Evolutionary conservation across 1,284 basidiomycete species (phyloP), one percentile per base, ranked within the genome.

Genomic region (Clitocybe nebularis): DNA sequence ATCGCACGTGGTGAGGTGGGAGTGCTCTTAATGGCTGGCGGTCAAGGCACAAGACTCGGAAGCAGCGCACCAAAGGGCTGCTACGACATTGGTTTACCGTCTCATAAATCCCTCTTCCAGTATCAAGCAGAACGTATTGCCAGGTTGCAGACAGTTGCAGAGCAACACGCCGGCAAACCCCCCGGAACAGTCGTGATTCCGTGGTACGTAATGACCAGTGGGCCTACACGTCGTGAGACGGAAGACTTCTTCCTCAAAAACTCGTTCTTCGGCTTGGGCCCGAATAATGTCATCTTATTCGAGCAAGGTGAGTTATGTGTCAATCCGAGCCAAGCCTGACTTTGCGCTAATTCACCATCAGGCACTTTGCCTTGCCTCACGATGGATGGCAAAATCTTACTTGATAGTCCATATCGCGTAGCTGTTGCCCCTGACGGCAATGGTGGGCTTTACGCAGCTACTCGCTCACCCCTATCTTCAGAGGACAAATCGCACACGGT

Each of bases 201-300:
- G 39, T 99, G 96, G 96, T 99, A 97, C 71, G 83, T 99, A 59
- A 99, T 99, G 96, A 99, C 95, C 45, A 93, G 90, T 58, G 94
- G 94, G 11, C 95, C 96, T 19, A 99, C 96, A 20, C 80, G 93
- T 48, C 71, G 69, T 44, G 86, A 87, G 41, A 99, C 96, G 19
- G 88, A 93, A 62, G 69, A 71, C 30, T 99, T 89, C 74, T 98
- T 99, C 68, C 70, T 68, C 47, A 71, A 79, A 53, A 75, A 93
- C 67, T 66, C 67, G 5, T 90, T 77, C 71, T 99, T 99, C 62
- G 95, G 95, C 3, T 75, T 99, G 44, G 63, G 84, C 44, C 59
- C 79, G 49, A 69, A 79, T 49, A 87, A 96, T 58, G 86, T 99
- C 47, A 72, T 97, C 49, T 83, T 99, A 69, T 99, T 99, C 57